These are phyloP conservation scores for Wickerhamomyces chambardii DNA, from an alignment of 805 yeast species.

Conservation along the genomic window DNA sequence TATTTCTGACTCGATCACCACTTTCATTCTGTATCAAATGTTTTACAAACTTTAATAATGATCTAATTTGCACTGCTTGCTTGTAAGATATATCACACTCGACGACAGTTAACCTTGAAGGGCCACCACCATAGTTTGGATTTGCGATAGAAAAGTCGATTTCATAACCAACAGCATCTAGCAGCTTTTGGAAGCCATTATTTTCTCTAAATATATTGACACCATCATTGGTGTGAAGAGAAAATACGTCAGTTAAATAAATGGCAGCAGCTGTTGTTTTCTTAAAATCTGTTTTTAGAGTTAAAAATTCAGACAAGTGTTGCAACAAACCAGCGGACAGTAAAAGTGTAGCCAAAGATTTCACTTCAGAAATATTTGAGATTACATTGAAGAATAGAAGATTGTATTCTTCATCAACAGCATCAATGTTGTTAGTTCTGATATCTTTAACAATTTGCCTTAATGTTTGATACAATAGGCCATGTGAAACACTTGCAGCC, in stretches of 20 bases:
- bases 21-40: conserved; percentile 62
- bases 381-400: conserved; percentile 48
- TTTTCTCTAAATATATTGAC: conserved; percentile 55
- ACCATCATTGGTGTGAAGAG: conserved; percentile 29
- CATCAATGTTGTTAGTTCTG: conserved; percentile 25
- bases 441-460: conserved; percentile 50
- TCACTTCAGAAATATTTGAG: conserved; percentile 50
- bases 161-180: conserved; percentile 54
- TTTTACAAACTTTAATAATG: conserved; percentile 53
- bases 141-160: conserved; percentile 53
- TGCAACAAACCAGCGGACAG: conserved; percentile 71
- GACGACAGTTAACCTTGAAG: conserved; percentile 41
- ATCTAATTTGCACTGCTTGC: conserved; percentile 50
- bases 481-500: conserved; percentile 86
- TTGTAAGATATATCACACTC: conserved; percentile 45
- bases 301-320: conserved; percentile 53
- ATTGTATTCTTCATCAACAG: conserved; percentile 38
- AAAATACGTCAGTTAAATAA: conserved; percentile 36
- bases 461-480: conserved; percentile 64
- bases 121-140: conserved; percentile 50
- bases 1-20: conserved; percentile 76
- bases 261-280: conserved; percentile 57
- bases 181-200: conserved; percentile 57
- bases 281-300: conserved; percentile 39
- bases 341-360: conserved; percentile 44